Base-by-base conservation (phyloP, 179 eudicot species). In the Silene noctiflora region DNA sequence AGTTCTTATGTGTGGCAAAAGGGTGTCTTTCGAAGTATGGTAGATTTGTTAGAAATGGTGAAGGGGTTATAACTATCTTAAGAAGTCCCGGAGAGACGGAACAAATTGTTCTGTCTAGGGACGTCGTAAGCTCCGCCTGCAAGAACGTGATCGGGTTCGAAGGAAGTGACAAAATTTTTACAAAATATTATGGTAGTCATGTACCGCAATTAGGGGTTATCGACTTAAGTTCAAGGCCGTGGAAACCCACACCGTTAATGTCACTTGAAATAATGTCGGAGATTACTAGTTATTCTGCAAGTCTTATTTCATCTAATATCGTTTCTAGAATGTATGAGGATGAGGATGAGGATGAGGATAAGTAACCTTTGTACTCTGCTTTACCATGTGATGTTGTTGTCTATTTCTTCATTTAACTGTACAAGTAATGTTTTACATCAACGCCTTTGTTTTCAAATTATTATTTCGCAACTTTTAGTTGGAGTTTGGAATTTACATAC, bases 1-100 rank as follows among this genome's bases (percentile, higher is more conserved):
- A 68, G 27, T 68, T 39, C 29, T 69, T 69, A 69, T 69, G 59
- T 16, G 60, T 46, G 17, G 24, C 22, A 24, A 3, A 46, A 20
- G 73, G 73, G 31, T 46, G 73, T 3, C 51, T 69, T 27, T 21
- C 73, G 10, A 69, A 46, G 60, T 44, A 48, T 48, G 60, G 73
- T 22, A 21, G 60, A 29, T 7, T 27, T 69, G 9, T 69, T 6
- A 17, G 12, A 14, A 35, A 0, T 39, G 73, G 73, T 6, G 73
- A 4, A 14, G 72, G 72, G 60, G 19, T 48, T 21, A 69, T 69
- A 12, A 48, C 58, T 33, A 22, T 69, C 0, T 20, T 46, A 17
- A 69, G 17, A 22, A 16, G n/a, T 21, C 35, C 60, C 14, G 73
- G 73, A 48, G 59, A 12, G 9, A 21, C 9, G 11, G 60, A 69